phyloP scores from a whole-genome alignment of 2,329 filamentous ascomycete genomes.

The Atkinsonella texensis region DNA sequence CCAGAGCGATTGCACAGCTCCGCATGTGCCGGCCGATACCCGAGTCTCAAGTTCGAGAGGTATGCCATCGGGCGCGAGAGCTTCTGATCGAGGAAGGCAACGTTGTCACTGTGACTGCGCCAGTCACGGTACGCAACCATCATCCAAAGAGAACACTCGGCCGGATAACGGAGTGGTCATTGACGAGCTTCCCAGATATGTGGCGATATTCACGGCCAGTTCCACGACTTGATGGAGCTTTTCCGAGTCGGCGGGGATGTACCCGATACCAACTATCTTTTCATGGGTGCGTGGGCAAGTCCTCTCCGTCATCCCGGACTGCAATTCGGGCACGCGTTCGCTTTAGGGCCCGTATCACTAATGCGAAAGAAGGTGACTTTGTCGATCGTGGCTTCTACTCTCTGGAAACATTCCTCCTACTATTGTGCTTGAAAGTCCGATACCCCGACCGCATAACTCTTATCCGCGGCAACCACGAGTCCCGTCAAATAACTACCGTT shows the following conservation, averaged over 20 bases:
- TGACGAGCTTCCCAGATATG: constrained; percentile 54
- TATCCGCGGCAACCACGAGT: constrained; percentile 92
- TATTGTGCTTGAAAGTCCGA: constrained; percentile 91
- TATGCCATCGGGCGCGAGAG: constrained; percentile 95
- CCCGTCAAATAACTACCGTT: constrained; percentile 90
- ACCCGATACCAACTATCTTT: constrained; percentile 91
- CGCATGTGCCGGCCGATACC: constrained; percentile 94
- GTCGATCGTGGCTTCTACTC: constrained; percentile 98
- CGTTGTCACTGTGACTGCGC: constrained; percentile 87
- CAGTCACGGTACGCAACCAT: constrained; percentile 62
- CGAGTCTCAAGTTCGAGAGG: constrained; percentile 85
- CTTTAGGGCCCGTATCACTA: neutral
- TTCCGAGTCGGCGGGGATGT: constrained; percentile 90
- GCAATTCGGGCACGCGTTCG: neutral
- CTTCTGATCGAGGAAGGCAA: constrained; percentile 96
- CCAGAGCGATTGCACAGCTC: constrained; percentile 84
- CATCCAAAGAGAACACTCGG: neutral
- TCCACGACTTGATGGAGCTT: constrained; percentile 93
- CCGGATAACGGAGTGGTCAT: neutral
- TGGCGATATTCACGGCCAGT: constrained; percentile 93
- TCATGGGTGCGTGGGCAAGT: constrained; percentile 57
- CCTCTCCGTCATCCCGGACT: neutral
- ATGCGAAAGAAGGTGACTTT: constrained; percentile 58
- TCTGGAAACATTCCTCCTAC: constrained; percentile 88
- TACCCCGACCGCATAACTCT: constrained; percentile 96